These are phyloP conservation scores for Dothistroma pini DNA, from an alignment of 2,329 filamentous ascomycete species.

Conservation along the genomic window DNA sequence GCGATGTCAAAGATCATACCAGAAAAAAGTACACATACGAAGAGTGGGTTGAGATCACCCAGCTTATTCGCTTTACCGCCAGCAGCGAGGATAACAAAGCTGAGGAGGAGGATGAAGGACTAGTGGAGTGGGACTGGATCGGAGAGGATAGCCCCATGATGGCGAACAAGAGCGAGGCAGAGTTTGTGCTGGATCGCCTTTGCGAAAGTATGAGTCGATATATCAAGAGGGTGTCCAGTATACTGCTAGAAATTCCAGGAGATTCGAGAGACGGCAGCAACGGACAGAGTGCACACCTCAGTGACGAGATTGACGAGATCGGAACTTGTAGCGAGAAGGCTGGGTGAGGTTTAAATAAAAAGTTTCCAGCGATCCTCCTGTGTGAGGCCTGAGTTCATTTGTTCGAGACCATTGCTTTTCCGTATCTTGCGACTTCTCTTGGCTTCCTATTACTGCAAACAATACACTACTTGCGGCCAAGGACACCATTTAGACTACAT, in stretches of 20 bases:
- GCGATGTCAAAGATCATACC: slow-evolving; percentile 57
- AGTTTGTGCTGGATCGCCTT: slow-evolving; percentile 64
- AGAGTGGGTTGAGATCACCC: slow-evolving; percentile 82
- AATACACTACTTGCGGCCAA: background rate
- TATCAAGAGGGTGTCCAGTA: slow-evolving; percentile 25
- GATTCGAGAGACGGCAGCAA: background rate
- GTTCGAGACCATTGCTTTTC: background rate
- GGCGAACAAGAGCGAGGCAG: slow-evolving; percentile 58
- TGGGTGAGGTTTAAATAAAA: background rate
- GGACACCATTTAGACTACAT: background rate
- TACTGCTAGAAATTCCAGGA: background rate
- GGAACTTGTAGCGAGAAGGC: background rate
- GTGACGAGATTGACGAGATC: background rate
- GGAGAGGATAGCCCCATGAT: slow-evolving; percentile 66
- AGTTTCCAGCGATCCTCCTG: background rate
- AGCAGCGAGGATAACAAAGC: slow-evolving; percentile 34
- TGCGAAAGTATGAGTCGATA: slow-evolving; percentile 60
- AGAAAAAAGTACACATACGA: slow-evolving; percentile 70
- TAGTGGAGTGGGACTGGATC: slow-evolving; percentile 70
- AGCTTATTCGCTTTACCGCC: slow-evolving; percentile 61
- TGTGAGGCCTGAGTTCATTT: background rate
- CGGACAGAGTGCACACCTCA: background rate
- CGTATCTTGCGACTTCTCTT: background rate
- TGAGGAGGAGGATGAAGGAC: slow-evolving; percentile 55
- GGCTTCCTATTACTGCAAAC: background rate